Evolutionary conservation across 495 filamentous ascomycete species (phyloP).

Genomic region (Xylaria acuta): DNA sequence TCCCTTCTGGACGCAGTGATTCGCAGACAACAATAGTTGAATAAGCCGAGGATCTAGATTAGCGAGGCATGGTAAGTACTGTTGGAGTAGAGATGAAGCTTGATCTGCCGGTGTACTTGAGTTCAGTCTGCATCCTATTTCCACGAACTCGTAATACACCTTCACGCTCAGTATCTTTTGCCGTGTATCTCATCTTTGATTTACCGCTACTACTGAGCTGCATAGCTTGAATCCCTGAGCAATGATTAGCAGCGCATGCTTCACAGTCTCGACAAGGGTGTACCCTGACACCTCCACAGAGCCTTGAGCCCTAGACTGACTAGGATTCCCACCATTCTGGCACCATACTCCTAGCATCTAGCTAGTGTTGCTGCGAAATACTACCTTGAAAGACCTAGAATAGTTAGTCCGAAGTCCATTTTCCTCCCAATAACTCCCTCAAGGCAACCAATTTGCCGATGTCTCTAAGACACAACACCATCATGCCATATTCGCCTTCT

Average conservation of each 20-base stretch:
- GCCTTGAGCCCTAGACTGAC: conserved; percentile 35
- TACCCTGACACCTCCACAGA: conserved; percentile 37
- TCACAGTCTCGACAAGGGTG: conserved; percentile 39
- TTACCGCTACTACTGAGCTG: conserved; percentile 4
- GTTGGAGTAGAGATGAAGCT: background rate
- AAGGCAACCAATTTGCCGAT: conserved; percentile 26
- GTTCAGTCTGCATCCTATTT: no score
- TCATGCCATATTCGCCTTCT: conserved; percentile 27
- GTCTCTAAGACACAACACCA: conserved; percentile 26
- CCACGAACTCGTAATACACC: background rate
- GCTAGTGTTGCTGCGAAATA: conserved; percentile 22
- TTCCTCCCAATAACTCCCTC: conserved; percentile 16
- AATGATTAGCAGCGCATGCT: conserved; percentile 46
- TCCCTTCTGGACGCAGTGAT: background rate
- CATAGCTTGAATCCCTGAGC: conserved; percentile 37
- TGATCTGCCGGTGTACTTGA: no score
- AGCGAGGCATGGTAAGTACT: background rate
- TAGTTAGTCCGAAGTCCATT: conserved; percentile 25
- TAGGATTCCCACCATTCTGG: conserved; percentile 31
- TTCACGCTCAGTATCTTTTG: background rate
- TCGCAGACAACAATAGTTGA: conserved; percentile 4
- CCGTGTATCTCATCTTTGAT: conserved; percentile 10
- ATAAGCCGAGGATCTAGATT: background rate
- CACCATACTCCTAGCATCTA: conserved; percentile 26
- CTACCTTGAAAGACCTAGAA: conserved; percentile 20